These are phyloP conservation scores for Tanacetum coccineum DNA, from an alignment of 129 eudicot species.

Conservation along the genomic window DNA sequence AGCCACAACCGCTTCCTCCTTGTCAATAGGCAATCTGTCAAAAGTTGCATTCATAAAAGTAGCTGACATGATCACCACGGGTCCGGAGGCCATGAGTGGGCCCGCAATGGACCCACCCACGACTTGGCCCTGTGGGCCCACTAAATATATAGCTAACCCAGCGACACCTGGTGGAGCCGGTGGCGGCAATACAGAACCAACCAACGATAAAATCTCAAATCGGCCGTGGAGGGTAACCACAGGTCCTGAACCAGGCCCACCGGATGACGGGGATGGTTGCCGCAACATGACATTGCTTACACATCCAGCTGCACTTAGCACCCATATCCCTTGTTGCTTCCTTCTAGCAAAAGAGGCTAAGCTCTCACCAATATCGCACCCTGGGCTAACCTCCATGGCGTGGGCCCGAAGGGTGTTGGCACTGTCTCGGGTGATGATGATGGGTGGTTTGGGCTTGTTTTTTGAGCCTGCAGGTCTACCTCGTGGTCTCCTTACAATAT, in stretches of 20 bases:
- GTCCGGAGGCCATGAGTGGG: constrained; percentile 65
- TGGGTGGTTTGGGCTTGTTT: constrained; percentile 74
- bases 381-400: constrained; percentile 63
- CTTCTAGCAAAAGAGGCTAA: constrained; percentile 47
- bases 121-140: constrained; percentile 74
- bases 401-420: constrained; percentile 61
- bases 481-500: constrained; percentile 46
- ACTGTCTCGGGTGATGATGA: constrained; percentile 66
- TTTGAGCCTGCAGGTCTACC: constrained; percentile 75
- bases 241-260: constrained; percentile 26
- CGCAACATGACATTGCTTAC: constrained; percentile 59
- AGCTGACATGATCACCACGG: constrained; percentile 71
- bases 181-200: constrained; percentile 58
- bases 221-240: constrained; percentile 61
- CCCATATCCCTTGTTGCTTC: constrained; percentile 54
- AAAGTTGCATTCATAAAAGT: constrained; percentile 64
- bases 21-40: constrained; percentile 53
- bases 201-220: constrained; percentile 58
- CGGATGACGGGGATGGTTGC: constrained; percentile 46
- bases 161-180: constrained; percentile 58
- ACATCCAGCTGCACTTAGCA: constrained; percentile 59
- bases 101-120: constrained; percentile 70
- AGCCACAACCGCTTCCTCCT: constrained; percentile 35
- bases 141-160: constrained; percentile 51
- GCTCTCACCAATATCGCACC: constrained; percentile 58